Percentiles rank a stretch among this genome's conserved stretches.
Conservation (phyloP, 495 filamentous ascomycete species). For the Xylaria nigripes region DNA sequence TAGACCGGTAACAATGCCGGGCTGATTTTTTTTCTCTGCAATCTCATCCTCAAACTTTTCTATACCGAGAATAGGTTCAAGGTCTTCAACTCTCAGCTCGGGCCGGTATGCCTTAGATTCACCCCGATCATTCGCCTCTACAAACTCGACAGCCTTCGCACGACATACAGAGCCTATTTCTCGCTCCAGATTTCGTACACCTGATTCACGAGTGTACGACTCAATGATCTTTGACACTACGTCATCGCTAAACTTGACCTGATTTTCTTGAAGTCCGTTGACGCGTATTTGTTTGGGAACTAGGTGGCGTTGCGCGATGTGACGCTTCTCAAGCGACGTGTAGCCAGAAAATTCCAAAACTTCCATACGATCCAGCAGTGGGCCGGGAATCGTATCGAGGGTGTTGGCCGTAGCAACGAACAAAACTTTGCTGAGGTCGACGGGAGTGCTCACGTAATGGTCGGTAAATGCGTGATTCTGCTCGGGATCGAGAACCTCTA, state of each 20-base stretch:
- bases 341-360: conserved; percentile 87
- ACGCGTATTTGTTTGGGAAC: conserved; percentile 83
- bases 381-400: conserved; percentile 88
- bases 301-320: conserved; percentile 88
- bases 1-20: conserved; percentile 92
- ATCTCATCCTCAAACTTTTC: conserved; percentile 96
- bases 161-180: conserved; percentile 93
- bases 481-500: conserved; percentile 96
- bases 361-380: conserved; percentile 96
- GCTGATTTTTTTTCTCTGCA: conserved; percentile 75
- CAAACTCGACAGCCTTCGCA: conserved; percentile 88
- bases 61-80: conserved; percentile 87
- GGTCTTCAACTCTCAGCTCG: conserved; percentile 61
- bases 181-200: conserved; percentile 91
- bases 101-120: conserved; percentile 64
- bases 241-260: conserved; percentile 68
- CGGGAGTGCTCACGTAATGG: conserved; percentile 93
- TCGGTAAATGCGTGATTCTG: conserved; percentile 94
- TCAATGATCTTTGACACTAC: conserved; percentile 92
- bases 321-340: conserved; percentile 94
- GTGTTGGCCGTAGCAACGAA: conserved; percentile 99
- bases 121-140: conserved; percentile 78
- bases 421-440: conserved; percentile 91
- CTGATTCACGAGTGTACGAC: conserved; percentile 94
- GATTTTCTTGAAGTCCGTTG: conserved; percentile 66